Conservation (phyloP, 176 grass and related monocot species). For the Pontederia paniculata region DNA sequence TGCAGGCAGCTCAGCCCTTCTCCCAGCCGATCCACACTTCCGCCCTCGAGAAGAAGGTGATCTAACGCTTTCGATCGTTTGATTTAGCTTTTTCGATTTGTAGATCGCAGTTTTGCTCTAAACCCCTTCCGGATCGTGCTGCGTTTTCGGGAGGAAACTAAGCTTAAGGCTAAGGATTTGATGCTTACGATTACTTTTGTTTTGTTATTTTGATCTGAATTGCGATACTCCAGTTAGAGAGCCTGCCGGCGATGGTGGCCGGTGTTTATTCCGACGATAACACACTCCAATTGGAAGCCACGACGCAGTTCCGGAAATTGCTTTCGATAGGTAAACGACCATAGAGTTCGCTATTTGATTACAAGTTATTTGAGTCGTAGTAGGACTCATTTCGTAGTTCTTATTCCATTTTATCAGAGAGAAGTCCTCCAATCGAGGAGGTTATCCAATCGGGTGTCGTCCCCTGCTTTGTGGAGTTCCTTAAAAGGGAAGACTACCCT, state of each 20-base stretch:
- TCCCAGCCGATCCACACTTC: slow-evolving; percentile 21
- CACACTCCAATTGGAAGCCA: slow-evolving; percentile 64
- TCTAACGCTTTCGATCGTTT: not conserved
- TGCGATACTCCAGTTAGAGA: slow-evolving; percentile 62
- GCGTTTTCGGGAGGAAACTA: not conserved
- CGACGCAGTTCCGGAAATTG: slow-evolving; percentile 85
- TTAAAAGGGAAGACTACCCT: slow-evolving; percentile 83
- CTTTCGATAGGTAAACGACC: slow-evolving; percentile 73
- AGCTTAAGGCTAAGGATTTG: not conserved
- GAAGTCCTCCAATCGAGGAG: slow-evolving; percentile 96
- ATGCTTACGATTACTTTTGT: not conserved
- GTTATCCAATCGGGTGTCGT: slow-evolving; percentile 89
- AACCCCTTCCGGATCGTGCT: not conserved
- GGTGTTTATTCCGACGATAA: slow-evolving; percentile 79
- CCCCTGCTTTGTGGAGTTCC: slow-evolving; percentile 93
- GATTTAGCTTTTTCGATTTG: slow-evolving; percentile 4
- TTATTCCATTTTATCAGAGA: slow-evolving; percentile 34
- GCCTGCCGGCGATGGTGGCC: slow-evolving; percentile 76
- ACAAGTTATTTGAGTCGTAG: not conserved
- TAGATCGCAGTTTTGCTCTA: not conserved
- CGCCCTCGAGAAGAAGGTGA: slow-evolving; percentile 80
- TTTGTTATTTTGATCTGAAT: not conserved
- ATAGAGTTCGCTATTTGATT: not conserved
- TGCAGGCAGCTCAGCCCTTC: slow-evolving; percentile 36
- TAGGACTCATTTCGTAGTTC: slow-evolving; percentile 11